phyloP scores from a whole-genome alignment of 1,139 yeast species.

The Debaryomyces singareniensis region DNA sequence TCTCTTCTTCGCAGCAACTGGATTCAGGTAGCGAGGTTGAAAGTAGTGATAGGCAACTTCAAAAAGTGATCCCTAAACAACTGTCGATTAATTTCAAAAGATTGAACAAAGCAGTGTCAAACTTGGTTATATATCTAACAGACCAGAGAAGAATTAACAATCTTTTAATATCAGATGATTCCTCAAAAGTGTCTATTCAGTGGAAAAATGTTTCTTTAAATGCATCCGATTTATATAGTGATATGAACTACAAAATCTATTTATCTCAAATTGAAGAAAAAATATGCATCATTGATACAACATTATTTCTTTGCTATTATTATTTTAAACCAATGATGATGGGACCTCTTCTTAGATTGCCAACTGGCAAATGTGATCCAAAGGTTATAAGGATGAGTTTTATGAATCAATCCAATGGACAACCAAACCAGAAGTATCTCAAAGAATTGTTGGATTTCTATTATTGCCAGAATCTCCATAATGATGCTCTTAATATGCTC shows the following conservation, averaged over 20 bases:
- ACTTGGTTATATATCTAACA: conserved; percentile 49
- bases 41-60: background rate
- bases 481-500: conserved; percentile 61
- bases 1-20: conserved; percentile 17
- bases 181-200: conserved; percentile 19
- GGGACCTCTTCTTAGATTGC: conserved; percentile 75
- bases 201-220: conserved; percentile 44
- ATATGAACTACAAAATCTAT: conserved; percentile 6
- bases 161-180: conserved; percentile 19
- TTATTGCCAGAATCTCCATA: conserved; percentile 55
- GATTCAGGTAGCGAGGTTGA: conserved; percentile 10
- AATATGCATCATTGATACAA: conserved; percentile 64
- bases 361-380: conserved; percentile 66
- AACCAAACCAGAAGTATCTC: conserved; percentile 38
- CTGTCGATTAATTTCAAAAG: conserved; percentile 20
- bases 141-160: conserved; percentile 47
- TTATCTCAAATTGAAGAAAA: conserved; percentile 14
- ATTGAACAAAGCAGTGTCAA: conserved; percentile 41
- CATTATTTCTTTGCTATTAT: conserved; percentile 70
- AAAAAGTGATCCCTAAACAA: conserved; percentile 2
- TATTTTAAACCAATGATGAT: conserved; percentile 63
- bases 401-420: conserved; percentile 16
- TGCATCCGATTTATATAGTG: conserved; percentile 32
- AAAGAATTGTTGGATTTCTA: conserved; percentile 78
- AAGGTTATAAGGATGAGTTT: conserved; percentile 54